Base-by-base conservation (phyloP, 768 basidiomycete species). In the Cystoderma amianthinum region DNA sequence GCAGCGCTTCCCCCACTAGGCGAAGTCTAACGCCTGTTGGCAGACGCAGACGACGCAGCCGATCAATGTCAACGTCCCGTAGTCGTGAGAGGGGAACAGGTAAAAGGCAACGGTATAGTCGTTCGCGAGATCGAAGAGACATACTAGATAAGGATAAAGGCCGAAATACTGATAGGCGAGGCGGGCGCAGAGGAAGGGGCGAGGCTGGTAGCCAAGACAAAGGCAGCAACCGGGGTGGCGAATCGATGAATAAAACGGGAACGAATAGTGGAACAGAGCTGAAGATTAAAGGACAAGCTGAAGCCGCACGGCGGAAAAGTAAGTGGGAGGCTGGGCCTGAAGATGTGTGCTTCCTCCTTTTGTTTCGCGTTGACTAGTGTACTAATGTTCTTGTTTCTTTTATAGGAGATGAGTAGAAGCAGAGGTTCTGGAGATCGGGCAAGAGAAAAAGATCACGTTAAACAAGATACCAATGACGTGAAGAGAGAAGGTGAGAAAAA, bases 261-360 rank as follows among this genome's bases (percentile, higher is more conserved):
- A n/a, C n/a, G 7, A n/a, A 28, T n/a, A 28, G 25, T 28, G 25
- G 41, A 17, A 37, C 46, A 5, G 83, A 84, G 51, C 58, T 89
- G 34, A 85, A 80, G 57, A 89, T 89, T 57, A 84, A 82, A 54
- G 86, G 86, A 10, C 84, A 85, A 52, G 74, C 71, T 6, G 78
- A 75, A 42, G 61, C 60, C 11, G 72, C 71, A 49, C 76, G 69
- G 46, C 67, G 62, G 53, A 74, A 66, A 62, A 72, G 67, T 55
- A 77, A 69, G 58, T 71, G 72, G 72, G 78, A 78, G 1, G 65
- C 62, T 22, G 67, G 63, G 21, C 36, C 48, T 38, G 49, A 48
- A 48, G 66, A 57, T 48, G 59, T 60, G 42, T 40, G 52, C 35
- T 38, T 47, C n/a, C n/a, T 45, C 32, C 41, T 46, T n/a, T 21